These are phyloP conservation scores for Gracilaria gracilis DNA, from an alignment of 23 red algal species.

Conservation along the genomic window DNA sequence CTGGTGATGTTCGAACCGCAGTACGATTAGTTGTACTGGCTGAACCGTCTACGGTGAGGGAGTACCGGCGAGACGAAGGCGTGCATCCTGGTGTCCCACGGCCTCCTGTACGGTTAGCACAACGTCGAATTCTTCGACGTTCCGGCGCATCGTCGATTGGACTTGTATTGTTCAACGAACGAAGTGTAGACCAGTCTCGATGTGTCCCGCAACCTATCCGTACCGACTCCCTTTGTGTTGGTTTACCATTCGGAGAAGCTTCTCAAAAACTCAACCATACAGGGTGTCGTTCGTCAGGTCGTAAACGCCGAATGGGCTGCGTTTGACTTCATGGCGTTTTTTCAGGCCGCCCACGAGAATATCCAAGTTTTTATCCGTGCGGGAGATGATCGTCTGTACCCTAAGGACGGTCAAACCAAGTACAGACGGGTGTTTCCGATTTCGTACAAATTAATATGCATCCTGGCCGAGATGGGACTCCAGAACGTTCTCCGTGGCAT, in stretches of 20 bases:
- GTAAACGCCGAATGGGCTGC: not conserved
- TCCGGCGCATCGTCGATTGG: not conserved
- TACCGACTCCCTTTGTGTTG: not conserved
- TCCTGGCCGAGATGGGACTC: not conserved
- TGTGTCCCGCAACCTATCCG: not conserved
- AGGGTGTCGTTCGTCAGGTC: not conserved
- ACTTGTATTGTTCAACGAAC: not conserved
- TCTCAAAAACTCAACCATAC: not conserved
- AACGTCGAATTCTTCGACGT: not conserved
- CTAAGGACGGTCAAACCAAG: not conserved
- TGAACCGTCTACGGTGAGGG: not conserved
- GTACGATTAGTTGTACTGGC: not conserved
- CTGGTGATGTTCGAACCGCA: not conserved
- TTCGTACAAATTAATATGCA: not conserved
- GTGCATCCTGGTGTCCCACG: not conserved
- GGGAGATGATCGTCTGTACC: not conserved
- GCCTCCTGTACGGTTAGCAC: not conserved
- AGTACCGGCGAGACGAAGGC: not conserved
- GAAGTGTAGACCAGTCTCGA: not conserved
- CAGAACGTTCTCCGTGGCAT: slow-evolving; percentile 11
- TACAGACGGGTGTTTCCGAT: not conserved
- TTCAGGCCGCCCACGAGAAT: not conserved
- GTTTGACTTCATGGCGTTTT: not conserved
- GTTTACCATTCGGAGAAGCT: not conserved
- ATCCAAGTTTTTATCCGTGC: not conserved